Conservation (phyloP, 1,139 yeast species). For the Candida sojae region DNA sequence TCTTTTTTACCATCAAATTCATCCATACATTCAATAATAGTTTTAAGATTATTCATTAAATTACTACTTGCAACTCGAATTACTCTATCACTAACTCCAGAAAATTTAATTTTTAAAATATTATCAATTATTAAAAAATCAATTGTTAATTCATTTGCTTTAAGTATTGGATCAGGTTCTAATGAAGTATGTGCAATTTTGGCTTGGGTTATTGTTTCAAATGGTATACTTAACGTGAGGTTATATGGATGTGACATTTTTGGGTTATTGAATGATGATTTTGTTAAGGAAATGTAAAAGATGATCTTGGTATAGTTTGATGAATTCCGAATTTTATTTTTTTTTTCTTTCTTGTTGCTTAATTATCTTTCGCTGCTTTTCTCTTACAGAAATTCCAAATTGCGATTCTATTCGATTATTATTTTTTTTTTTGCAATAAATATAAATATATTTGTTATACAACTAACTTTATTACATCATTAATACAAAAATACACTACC, state of each 20-base stretch:
- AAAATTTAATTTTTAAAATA: slow-evolving; percentile 43
- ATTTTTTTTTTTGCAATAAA: too few species aligned
- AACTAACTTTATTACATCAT: too few species aligned
- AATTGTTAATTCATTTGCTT: slow-evolving; percentile 58
- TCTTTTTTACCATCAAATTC: slow-evolving; percentile 49
- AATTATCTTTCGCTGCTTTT: too few species aligned
- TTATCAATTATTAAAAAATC: slow-evolving; percentile 30
- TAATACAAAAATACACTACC: slow-evolving; percentile 15
- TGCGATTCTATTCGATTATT: neutral
- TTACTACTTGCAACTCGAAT: slow-evolving; percentile 72
- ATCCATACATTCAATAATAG: slow-evolving; percentile 68
- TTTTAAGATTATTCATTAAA: slow-evolving; percentile 62
- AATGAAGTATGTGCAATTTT: slow-evolving; percentile 59
- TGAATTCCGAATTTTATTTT: neutral
- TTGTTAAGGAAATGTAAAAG: too few species aligned
- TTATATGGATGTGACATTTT: slow-evolving; percentile 6
- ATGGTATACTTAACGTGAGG: slow-evolving; percentile 42
- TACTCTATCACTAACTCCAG: slow-evolving; percentile 62
- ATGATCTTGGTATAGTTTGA: too few species aligned
- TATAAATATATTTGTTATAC: neutral
- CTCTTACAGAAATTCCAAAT: too few species aligned
- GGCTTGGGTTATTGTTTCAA: slow-evolving; percentile 61
- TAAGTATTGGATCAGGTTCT: slow-evolving; percentile 77
- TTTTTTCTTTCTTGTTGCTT: too few species aligned
- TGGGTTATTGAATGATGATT: too few species aligned